Conservation (phyloP, 495 filamentous ascomycete species). For the Extremus antarcticus region DNA sequence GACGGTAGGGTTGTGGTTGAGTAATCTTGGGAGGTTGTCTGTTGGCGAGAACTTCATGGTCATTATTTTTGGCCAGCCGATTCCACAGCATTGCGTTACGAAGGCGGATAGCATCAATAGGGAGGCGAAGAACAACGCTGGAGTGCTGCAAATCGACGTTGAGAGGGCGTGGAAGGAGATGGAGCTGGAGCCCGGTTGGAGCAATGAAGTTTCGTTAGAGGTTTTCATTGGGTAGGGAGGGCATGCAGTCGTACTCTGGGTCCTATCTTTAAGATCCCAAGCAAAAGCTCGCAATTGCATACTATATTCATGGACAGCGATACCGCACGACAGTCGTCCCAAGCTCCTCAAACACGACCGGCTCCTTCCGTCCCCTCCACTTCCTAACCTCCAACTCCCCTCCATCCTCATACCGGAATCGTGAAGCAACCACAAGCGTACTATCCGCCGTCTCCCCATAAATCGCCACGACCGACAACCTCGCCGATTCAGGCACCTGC, state of each 20-base stretch:
- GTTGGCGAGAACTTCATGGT: conserved; percentile 63
- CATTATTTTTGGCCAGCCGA: conserved; percentile 55
- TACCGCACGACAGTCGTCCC: background rate
- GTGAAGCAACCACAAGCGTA: background rate
- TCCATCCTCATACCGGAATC: background rate
- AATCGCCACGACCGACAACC: background rate
- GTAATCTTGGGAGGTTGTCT: conserved; percentile 42
- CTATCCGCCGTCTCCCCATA: background rate
- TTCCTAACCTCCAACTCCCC: background rate
- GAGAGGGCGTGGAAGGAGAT: conserved; percentile 68
- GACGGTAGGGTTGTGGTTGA: conserved; percentile 59
- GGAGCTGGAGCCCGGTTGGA: conserved; percentile 62
- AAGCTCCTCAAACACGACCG: background rate
- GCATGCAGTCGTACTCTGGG: too few relatives aligned
- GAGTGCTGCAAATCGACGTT: conserved; percentile 68
- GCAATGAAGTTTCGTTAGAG: conserved; percentile 70
- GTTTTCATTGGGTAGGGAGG: conserved; percentile 37
- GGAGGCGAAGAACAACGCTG: conserved; percentile 12
- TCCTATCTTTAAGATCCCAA: too few relatives aligned
- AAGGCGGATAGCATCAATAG: conserved; percentile 39
- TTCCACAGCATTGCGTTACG: conserved; percentile 56
- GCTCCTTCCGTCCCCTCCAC: background rate
- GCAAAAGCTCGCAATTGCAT: too few relatives aligned
- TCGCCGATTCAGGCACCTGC: background rate
- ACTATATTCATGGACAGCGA: too few relatives aligned